Conservation (phyloP, 2,329 filamentous ascomycete species). For the Hyphodiscus sp. region DNA sequence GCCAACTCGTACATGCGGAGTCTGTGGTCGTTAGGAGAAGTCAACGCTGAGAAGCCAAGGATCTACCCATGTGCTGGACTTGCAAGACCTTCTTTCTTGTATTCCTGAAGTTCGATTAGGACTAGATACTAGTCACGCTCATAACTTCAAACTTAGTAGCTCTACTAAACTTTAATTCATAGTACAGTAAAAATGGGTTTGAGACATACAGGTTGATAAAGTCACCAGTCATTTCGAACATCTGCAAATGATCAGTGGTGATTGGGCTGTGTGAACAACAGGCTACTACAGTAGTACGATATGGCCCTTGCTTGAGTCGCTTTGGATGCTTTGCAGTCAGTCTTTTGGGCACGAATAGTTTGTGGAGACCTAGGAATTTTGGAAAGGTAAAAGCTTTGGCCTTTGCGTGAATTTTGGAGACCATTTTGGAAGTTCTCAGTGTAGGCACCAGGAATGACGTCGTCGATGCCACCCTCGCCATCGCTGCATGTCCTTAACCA, state of each 20-base stretch:
- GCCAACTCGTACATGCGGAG: slow-evolving; percentile 84
- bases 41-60: too few species aligned
- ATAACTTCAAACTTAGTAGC: slow-evolving; percentile 76
- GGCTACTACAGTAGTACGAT: slow-evolving; percentile 62
- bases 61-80: slow-evolving; percentile 59
- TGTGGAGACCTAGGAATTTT: neutral
- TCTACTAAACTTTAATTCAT: slow-evolving; percentile 2
- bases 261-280: slow-evolving; percentile 60
- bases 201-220: slow-evolving; percentile 55
- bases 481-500: neutral
- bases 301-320: slow-evolving; percentile 50
- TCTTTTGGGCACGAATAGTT: slow-evolving; percentile 53
- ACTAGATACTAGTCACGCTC: slow-evolving; percentile 44
- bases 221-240: slow-evolving; percentile 73
- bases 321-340: slow-evolving; percentile 50
- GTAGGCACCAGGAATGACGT: neutral
- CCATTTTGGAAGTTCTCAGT: neutral
- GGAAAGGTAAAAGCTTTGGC: neutral
- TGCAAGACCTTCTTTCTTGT: slow-evolving; percentile 76
- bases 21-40: slow-evolving; percentile 30
- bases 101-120: slow-evolving; percentile 34
- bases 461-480: neutral
- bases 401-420: neutral
- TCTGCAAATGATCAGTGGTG: slow-evolving; percentile 71
- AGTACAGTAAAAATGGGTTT: neutral